Evolutionary conservation across 257 asterid species (phyloP).

Genomic region (Dorcoceras hygrometricum): DNA sequence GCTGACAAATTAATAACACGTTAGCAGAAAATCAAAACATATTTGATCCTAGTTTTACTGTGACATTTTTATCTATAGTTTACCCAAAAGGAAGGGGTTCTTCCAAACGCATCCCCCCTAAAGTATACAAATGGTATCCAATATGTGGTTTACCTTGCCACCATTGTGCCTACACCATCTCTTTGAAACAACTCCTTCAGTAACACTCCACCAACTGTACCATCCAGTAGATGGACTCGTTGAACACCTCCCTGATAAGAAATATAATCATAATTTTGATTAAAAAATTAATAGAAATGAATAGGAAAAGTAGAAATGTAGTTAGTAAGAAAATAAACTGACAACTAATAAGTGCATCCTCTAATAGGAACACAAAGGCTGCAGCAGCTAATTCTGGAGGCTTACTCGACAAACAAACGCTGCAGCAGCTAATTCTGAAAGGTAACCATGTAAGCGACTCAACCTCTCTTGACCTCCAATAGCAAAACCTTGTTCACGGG

Average conservation of each 20-base stretch:
- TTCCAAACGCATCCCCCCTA: conserved; percentile 13
- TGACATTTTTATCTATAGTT: neutral
- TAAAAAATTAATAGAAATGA: too few species aligned
- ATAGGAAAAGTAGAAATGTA: too few species aligned
- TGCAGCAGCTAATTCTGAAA: conserved; percentile 95
- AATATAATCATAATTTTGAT: neutral
- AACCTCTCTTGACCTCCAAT: conserved; percentile 94
- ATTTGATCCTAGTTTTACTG: conserved; percentile 5
- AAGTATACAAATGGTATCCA: conserved; percentile 20
- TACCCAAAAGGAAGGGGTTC: neutral
- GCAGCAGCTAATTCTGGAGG: conserved; percentile 10
- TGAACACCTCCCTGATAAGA: conserved; percentile 86
- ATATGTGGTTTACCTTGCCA: conserved; percentile 64
- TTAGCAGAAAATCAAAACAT: conserved; percentile 1
- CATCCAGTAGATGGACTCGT: conserved; percentile 94
- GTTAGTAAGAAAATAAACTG: too few species aligned
- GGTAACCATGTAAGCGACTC: conserved; percentile 76
- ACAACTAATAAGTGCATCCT: too few species aligned
- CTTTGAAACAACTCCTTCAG: conserved; percentile 89
- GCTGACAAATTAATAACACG: conserved; percentile 41
- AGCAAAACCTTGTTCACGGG: conserved; percentile 87
- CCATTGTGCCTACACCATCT: conserved; percentile 97
- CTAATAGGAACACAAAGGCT: neutral
- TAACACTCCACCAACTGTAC: conserved; percentile 83
- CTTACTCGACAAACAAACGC: conserved; percentile 96